Base-by-base conservation (phyloP, 148 eudicot genomes). In the Tetragonia tetragonoides region DNA sequence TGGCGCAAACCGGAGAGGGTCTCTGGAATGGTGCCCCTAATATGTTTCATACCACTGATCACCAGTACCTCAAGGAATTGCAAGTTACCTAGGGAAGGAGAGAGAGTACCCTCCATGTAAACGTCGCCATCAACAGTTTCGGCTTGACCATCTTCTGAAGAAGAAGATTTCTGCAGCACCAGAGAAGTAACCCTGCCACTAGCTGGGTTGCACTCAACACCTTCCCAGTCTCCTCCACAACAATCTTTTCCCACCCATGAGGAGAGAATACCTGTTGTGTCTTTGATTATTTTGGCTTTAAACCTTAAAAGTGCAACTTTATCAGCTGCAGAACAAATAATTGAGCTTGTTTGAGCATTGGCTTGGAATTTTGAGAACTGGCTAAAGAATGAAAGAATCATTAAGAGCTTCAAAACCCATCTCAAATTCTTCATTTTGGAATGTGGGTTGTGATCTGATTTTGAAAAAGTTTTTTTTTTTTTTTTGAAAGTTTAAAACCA, bases 201-300 rank as follows among this genome's bases (percentile, higher is more conserved):
- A 0, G 71, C 54, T 5, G 85, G 86, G 63, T 83, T 76, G 59
- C 98, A 94, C 17, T 87, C 70, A 64, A 94, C 87, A 12, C 98
- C 98, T 83, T 91, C 98, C 98, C 98, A 94, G 56, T 80, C 90
- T 15, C 94, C 98, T 15, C 81, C 83, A 60, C 98, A 94, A 74
- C 97, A 91, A 79, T 94, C 91, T 1, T 63, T 20, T 0, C 90
- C 98, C 12, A 77, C 84, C 98, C 98, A 93, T 24, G 98, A 80
- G 20, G 92, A 85, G 23, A 93, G 83, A 2, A 81, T 59, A 1
- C 82, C 92, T 7, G 97, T 91, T 0, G 98, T 91, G 74, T 93
- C 98, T 64, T 84, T 83, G 2, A 65, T 64, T 21, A 93, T 86
- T 44, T 84, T 86, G 63, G 88, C 76, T 73, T 91, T 91, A 84